Percentiles rank a stretch among this genome's conserved stretches.
phyloP scores from a whole-genome alignment of 1,139 yeast species.

The Torulaspora globosa region DNA sequence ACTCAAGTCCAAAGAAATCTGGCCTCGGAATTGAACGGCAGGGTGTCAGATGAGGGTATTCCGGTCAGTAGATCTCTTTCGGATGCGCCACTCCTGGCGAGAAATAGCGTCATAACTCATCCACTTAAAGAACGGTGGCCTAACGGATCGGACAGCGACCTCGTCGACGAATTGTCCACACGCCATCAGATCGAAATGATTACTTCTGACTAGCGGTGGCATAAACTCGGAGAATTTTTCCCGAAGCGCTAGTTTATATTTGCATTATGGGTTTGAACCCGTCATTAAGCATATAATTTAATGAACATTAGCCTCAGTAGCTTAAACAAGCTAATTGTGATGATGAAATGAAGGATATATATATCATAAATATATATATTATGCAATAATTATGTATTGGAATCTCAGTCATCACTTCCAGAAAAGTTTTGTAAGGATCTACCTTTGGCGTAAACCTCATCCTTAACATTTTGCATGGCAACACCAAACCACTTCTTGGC shows the following conservation, averaged over 20 bases:
- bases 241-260: background rate
- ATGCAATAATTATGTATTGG: conserved; percentile 5
- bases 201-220: background rate
- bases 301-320: background rate
- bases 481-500: conserved; percentile 22
- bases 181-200: background rate
- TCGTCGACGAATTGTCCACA: background rate
- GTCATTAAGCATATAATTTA: background rate
- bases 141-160: conserved; percentile 4
- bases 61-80: background rate
- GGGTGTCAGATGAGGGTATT: background rate
- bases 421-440: conserved; percentile 57
- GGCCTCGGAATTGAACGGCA: background rate
- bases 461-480: conserved; percentile 46
- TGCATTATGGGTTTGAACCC: conserved; percentile 2
- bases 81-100: background rate
- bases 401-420: conserved; percentile 19
- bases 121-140: background rate
- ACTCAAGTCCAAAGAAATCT: background rate
- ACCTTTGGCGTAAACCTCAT: conserved; percentile 58
- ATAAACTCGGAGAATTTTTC: background rate
- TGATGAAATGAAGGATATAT: background rate
- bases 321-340: background rate
- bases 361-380: conserved; percentile 1
- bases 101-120: background rate